Evolutionary conservation across 23 red algal species (phyloP).

Genomic region (Agarophyton chilense): DNA sequence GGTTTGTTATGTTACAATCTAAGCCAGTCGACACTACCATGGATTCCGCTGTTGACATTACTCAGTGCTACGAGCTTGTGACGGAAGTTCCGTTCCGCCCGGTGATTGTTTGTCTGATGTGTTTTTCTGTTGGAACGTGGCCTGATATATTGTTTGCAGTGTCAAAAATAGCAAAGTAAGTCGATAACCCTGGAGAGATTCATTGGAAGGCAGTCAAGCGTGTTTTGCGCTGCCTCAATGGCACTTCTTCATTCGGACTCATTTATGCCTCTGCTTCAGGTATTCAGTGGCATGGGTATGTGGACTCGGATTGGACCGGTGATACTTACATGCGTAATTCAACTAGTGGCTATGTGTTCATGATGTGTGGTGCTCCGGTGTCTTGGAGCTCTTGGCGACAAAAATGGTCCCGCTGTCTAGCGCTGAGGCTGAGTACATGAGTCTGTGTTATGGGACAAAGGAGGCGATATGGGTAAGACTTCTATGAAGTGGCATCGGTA

Average conservation of each 20-base stretch:
- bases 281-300: not conserved
- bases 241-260: not conserved
- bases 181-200: not conserved
- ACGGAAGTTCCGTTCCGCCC: not conserved
- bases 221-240: conserved; percentile 21
- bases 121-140: conserved; percentile 35
- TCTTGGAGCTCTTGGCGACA: conserved; percentile 38
- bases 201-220: conserved; percentile 46
- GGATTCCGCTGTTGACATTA: conserved; percentile 8
- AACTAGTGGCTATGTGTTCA: conserved; percentile 5
- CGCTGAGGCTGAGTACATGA: conserved; percentile 51
- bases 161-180: conserved; percentile 5
- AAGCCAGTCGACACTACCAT: conserved; percentile 22
- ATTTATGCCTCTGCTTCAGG: not conserved
- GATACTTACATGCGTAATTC: conserved; percentile 8
- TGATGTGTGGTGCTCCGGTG: not conserved
- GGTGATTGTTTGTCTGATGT: conserved; percentile 27
- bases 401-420: conserved; percentile 44
- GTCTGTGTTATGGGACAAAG: conserved; percentile 4
- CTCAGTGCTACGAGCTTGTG: not conserved
- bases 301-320: conserved; percentile 19
- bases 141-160: conserved; percentile 35
- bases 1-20: conserved; percentile 24
- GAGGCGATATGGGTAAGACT: conserved; percentile 34
- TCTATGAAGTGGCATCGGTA: not conserved